Conservation (phyloP, 176 grass and related monocot species). For the Paspalum notatum region DNA sequence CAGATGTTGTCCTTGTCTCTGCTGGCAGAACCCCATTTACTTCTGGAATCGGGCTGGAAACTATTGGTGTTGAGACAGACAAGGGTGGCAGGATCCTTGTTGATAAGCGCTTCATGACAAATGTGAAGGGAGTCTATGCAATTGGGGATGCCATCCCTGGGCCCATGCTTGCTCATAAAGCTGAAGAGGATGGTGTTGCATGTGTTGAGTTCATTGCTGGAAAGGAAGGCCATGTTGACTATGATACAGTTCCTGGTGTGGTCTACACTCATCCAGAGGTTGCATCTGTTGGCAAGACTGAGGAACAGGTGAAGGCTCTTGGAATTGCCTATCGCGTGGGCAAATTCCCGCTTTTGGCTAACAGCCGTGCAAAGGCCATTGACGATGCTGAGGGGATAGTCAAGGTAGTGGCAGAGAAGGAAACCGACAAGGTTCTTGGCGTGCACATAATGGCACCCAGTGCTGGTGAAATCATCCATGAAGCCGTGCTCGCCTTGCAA, state of each 20-base stretch:
- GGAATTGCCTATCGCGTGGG: slow-evolving; percentile 77
- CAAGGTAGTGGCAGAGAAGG: slow-evolving; percentile 92
- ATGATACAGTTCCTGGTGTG: slow-evolving; percentile 87
- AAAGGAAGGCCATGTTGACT: slow-evolving; percentile 97
- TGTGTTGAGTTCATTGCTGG: slow-evolving; percentile 94
- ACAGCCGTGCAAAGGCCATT: slow-evolving; percentile 96
- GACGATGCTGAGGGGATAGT: slow-evolving; percentile 94
- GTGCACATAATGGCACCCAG: slow-evolving; percentile 94
- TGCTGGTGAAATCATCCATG: slow-evolving; percentile 96
- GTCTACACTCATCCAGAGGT: slow-evolving; percentile 98
- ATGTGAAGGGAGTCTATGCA: slow-evolving; percentile 85
- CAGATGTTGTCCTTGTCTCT: slow-evolving; percentile 92
- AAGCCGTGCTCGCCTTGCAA: slow-evolving; percentile 85
- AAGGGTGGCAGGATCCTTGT: slow-evolving; percentile 85
- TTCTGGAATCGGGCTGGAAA: slow-evolving; percentile 71
- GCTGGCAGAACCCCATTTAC: slow-evolving; percentile 87
- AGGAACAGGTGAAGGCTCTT: slow-evolving; percentile 84
- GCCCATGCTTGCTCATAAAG: slow-evolving; percentile 99
- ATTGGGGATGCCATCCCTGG: slow-evolving; percentile 96
- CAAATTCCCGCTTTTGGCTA: slow-evolving; percentile 91
- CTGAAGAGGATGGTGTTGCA: slow-evolving; percentile 95
- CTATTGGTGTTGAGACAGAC: slow-evolving; percentile 78
- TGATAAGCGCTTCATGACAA: slow-evolving; percentile 90
- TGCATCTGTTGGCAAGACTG: slow-evolving; percentile 94
- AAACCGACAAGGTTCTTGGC: slow-evolving; percentile 89